Evolutionary conservation across 2,329 filamentous ascomycete genomes (phyloP).

Genomic region (Fusarium nematophilum): DNA sequence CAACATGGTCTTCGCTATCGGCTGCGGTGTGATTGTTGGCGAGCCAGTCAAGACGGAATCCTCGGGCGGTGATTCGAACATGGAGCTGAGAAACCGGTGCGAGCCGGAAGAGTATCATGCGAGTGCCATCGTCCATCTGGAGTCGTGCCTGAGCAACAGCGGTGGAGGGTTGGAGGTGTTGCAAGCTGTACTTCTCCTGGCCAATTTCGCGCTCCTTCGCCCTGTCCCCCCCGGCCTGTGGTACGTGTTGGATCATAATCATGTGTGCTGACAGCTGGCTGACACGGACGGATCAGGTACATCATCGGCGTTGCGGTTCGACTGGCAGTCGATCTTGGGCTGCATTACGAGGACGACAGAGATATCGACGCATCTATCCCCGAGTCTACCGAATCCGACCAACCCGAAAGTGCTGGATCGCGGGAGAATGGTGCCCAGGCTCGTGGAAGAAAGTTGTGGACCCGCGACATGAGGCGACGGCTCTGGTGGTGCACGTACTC

Average conservation of each 20-base stretch:
- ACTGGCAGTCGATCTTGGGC: conserved; percentile 87
- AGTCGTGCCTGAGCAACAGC: conserved; percentile 84
- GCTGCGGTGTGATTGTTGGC: conserved; percentile 89
- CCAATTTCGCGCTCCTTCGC: conserved; percentile 89
- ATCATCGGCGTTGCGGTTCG: conserved; percentile 94
- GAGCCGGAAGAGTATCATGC: conserved; percentile 97
- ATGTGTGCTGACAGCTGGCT: conserved; percentile 15
- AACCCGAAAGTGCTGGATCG: conserved; percentile 49
- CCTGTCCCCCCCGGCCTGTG: conserved; percentile 94
- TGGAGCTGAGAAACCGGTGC: conserved; percentile 55
- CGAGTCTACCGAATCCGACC: conserved; percentile 51
- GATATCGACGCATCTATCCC: conserved; percentile 70
- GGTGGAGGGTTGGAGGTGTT: conserved; percentile 93
- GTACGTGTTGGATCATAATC: conserved; percentile 54
- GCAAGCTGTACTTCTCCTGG: conserved; percentile 90
- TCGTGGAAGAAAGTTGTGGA: conserved; percentile 81
- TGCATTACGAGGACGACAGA: conserved; percentile 91
- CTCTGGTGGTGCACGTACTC: conserved; percentile 99
- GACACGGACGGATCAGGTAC: conserved; percentile 67
- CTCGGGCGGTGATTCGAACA: conserved; percentile 46
- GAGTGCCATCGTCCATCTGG: conserved; percentile 90
- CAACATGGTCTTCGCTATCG: conserved; percentile 98
- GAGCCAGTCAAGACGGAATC: conserved; percentile 64
- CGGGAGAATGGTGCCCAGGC: conserved; percentile 53
- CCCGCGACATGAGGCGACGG: conserved; percentile 85